Base-by-base conservation (phyloP, 768 basidiomycete genomes). In the Coprinopsis sp. region DNA sequence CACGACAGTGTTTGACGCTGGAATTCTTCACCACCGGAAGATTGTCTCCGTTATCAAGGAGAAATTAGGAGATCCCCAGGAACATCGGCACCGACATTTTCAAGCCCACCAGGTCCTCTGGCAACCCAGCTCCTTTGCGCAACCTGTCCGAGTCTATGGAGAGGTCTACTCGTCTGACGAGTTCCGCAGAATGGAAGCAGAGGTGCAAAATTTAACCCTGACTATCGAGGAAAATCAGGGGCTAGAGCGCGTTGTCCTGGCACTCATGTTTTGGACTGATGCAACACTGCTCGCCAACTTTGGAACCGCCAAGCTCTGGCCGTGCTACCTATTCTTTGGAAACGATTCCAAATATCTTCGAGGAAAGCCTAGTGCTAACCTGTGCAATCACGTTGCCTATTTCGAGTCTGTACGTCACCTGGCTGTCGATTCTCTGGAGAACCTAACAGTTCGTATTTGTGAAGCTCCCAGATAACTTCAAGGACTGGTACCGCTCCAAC, bases 191-290 rank as follows among this genome's bases (percentile, higher is more conserved):
- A 8, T 31, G 30, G 10, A 31, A 8, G 30, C 8, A 31, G 10
- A 31, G n/a, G 30, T 31, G 8, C 30, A 31, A n/a, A n/a, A 8
- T 8, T 8, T 31, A 8, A 8, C n/a, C 8, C n/a, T 31, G 10
- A 8, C 30, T 8, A 8, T 8, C n/a, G 34, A 37, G 34, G 11
- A 10, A 18, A 18, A 37, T 37, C 18, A 7, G 7, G 18, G 34
- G 4, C 43, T 57, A 2, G 58, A 58, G 27, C 50, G 39, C 31
- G 37, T 55, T 14, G 27, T 67, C 4, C 57, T 58, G 0, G 58
- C 52, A 2, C 16, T 64, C 4, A 62, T 66, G 60, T 38, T 66
- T 39, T 53, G 52, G 53, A 58, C 58, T 13, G 55, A 59, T 33
- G 12, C 28, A 31, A 64, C 50, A 3, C 51, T 53, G 7, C 51